Evolutionary conservation across 192 early-diverging fungal species (phyloP).

Genomic region (Mortierella claussenii): DNA sequence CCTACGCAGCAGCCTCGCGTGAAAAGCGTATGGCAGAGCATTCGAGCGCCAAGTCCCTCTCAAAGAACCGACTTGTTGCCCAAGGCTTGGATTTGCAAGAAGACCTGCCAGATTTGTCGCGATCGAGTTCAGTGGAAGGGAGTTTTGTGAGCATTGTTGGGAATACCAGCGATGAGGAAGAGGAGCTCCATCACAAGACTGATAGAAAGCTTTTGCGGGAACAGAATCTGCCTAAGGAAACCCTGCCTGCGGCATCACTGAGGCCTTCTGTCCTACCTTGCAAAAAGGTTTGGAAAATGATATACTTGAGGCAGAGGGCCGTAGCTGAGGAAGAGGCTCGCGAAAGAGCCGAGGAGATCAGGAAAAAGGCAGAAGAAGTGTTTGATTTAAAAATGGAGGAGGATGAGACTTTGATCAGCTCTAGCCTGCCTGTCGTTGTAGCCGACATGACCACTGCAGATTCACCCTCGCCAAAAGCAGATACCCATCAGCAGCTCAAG

Average conservation of each 20-base stretch:
- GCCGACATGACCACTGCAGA: background rate
- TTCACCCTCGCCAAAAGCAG: background rate
- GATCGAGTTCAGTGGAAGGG: slow-evolving; percentile 38
- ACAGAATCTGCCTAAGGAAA: slow-evolving; percentile 39
- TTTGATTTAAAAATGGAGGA: slow-evolving; percentile 54
- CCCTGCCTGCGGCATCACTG: slow-evolving; percentile 15
- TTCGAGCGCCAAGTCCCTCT: background rate
- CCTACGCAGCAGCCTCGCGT: slow-evolving; percentile 34
- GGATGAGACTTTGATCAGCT: slow-evolving; percentile 2
- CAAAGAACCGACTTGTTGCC: background rate
- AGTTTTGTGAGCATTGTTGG: slow-evolving; percentile 51
- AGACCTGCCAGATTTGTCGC: slow-evolving; percentile 15
- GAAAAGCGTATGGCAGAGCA: slow-evolving; percentile 33
- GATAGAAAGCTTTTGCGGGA: slow-evolving; percentile 18
- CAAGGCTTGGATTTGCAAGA: background rate
- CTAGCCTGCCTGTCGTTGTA: background rate
- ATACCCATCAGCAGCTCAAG: background rate
- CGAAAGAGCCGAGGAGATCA: slow-evolving; percentile 48
- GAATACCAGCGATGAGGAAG: slow-evolving; percentile 49
- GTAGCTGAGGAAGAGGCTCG: slow-evolving; percentile 40
- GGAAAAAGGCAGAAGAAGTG: slow-evolving; percentile 50
- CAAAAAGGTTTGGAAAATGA: slow-evolving; percentile 50
- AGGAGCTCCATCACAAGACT: slow-evolving; percentile 6
- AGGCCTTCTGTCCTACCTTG: slow-evolving; percentile 41
- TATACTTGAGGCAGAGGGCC: slow-evolving; percentile 46